Percentiles rank a stretch among this genome's conserved stretches.
These are phyloP conservation scores for Phoma sp. DNA, from an alignment of 2,329 filamentous ascomycete species.

Conservation along the genomic window DNA sequence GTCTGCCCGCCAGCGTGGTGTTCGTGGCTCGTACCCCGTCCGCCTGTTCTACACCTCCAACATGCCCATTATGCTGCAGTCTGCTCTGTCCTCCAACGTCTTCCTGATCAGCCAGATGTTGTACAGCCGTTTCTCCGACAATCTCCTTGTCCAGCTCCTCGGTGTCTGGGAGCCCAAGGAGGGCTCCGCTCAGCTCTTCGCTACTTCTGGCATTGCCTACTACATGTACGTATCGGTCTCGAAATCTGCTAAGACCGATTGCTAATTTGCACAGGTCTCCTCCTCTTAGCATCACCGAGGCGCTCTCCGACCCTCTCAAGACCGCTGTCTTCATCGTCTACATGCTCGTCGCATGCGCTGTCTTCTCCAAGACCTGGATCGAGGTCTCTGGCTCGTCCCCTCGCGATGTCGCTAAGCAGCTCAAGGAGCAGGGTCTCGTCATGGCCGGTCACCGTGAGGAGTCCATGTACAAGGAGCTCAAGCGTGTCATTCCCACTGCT, in stretches of 20 bases:
- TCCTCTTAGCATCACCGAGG: slow-evolving; percentile 95
- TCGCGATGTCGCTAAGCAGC: slow-evolving; percentile 97
- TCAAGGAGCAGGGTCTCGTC: slow-evolving; percentile 99
- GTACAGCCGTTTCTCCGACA: slow-evolving; percentile 98
- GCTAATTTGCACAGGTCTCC: slow-evolving; percentile 64
- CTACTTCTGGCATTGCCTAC: slow-evolving; percentile 92
- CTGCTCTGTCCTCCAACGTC: slow-evolving; percentile 96
- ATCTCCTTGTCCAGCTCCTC: slow-evolving; percentile 95
- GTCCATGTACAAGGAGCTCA: slow-evolving; percentile 99
- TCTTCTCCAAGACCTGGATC: slow-evolving; percentile 99
- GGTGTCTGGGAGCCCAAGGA: slow-evolving; percentile 99
- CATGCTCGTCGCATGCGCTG: slow-evolving; percentile 96
- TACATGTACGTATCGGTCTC: slow-evolving; percentile 72
- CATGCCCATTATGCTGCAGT: slow-evolving; percentile 99
- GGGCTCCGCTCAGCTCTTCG: slow-evolving; percentile 93
- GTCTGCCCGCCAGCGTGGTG: slow-evolving; percentile 97
- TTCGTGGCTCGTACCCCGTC: slow-evolving; percentile 96
- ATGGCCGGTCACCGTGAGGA: slow-evolving; percentile 99
- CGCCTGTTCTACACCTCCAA: slow-evolving; percentile 99
- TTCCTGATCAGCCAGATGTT: slow-evolving; percentile 99
- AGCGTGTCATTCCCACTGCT: slow-evolving; percentile 97
- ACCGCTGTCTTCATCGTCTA: slow-evolving; percentile 94
- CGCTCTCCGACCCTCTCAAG: slow-evolving; percentile 95
- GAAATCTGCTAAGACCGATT: neutral
- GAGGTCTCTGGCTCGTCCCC: slow-evolving; percentile 98